These are phyloP conservation scores for Venturia asperata DNA, from an alignment of 2,329 filamentous ascomycete genomes.

Conservation along the genomic window DNA sequence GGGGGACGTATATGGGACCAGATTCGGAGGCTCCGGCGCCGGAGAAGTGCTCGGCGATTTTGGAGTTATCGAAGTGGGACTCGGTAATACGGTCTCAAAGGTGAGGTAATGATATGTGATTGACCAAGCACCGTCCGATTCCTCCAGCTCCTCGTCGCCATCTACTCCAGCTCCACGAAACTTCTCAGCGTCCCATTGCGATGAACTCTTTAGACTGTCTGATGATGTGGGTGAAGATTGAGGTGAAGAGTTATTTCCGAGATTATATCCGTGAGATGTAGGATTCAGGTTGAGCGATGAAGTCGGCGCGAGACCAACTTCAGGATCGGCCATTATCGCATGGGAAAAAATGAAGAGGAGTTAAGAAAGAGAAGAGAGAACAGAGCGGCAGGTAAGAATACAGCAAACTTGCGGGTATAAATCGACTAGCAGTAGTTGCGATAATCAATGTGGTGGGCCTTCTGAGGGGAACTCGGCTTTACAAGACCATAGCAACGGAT, in stretches of 20 bases:
- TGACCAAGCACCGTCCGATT: slow-evolving; percentile 4
- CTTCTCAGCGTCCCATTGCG: slow-evolving; percentile 4
- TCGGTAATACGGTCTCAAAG: slow-evolving; percentile 45
- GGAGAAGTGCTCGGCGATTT: slow-evolving; percentile 24
- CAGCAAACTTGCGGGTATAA: slow-evolving; percentile 9
- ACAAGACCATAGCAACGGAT: background rate
- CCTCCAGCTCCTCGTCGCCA: slow-evolving; percentile 11
- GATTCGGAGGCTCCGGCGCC: slow-evolving; percentile 55
- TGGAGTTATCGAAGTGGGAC: slow-evolving; percentile 11
- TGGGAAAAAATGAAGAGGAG: background rate
- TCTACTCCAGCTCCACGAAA: background rate
- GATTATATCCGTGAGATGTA: background rate
- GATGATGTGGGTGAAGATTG: background rate
- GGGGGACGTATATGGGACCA: slow-evolving; percentile 61
- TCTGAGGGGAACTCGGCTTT: slow-evolving; percentile 1
- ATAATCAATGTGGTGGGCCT: background rate
- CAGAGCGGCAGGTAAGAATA: slow-evolving; percentile 2
- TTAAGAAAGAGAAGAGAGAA: background rate
- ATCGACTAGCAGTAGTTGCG: background rate
- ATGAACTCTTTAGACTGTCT: background rate
- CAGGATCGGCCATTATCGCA: background rate
- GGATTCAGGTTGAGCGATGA: background rate
- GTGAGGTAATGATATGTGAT: slow-evolving; percentile 55
- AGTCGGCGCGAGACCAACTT: slow-evolving; percentile 4
- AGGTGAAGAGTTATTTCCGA: slow-evolving; percentile 4